Evolutionary conservation across 495 filamentous ascomycete genomes (phyloP).

Genomic region (Neurospora sp.): DNA sequence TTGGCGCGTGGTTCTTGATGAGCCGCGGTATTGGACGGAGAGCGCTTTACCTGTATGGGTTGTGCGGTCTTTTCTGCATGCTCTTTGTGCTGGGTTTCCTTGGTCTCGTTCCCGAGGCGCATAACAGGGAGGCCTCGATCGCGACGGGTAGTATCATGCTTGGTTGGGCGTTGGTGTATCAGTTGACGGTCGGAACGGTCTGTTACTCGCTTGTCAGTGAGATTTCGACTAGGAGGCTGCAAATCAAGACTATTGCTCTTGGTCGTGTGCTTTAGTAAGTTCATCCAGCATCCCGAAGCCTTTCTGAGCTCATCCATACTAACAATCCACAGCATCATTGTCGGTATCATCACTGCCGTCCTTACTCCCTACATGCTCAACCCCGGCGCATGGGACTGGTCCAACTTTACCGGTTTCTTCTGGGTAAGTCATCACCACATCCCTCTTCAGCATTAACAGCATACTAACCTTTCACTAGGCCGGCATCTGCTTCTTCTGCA

Average conservation of each 20-base stretch:
- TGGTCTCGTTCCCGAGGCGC: constrained; percentile 47
- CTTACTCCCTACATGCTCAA: constrained; percentile 72
- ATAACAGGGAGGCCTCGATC: constrained; percentile 46
- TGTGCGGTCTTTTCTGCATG: constrained; percentile 54
- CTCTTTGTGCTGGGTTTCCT: constrained; percentile 67
- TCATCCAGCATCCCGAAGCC: no score
- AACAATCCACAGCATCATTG: constrained; percentile 44
- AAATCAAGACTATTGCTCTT: constrained; percentile 60
- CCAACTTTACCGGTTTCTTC: constrained; percentile 73
- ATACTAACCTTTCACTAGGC: no score
- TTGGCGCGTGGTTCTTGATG: constrained; percentile 69
- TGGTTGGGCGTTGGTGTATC: constrained; percentile 64
- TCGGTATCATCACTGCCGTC: constrained; percentile 57
- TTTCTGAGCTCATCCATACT: constrained; percentile 1
- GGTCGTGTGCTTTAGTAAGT: constrained; percentile 57
- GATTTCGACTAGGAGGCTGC: constrained; percentile 60
- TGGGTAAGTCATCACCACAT: constrained; percentile 57
- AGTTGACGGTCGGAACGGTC: constrained; percentile 67
- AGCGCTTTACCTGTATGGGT: constrained; percentile 58
- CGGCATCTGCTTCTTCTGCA: constrained; percentile 60
- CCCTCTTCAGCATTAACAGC: no score
- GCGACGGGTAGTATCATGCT: constrained; percentile 65
- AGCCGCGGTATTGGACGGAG: constrained; percentile 57
- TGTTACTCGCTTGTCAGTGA: constrained; percentile 72
- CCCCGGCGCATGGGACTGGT: constrained; percentile 64